These are phyloP conservation scores for Dioscorea cayenensis DNA, from an alignment of 116 monocot genomes.

Conservation along the genomic window DNA sequence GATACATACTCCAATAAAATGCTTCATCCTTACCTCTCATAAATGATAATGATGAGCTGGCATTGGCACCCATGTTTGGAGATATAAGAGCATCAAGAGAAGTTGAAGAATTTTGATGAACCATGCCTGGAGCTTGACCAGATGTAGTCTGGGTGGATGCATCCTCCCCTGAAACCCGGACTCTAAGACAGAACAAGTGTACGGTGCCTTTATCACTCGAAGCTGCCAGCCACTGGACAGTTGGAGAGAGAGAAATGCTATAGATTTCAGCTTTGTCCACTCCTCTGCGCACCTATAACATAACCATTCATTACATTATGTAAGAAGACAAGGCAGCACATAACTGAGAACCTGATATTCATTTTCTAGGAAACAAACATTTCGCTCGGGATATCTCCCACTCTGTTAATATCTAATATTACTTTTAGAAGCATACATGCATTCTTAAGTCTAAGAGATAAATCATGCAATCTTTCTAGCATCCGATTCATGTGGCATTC, in stretches of 20 bases:
- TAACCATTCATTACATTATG: not conserved
- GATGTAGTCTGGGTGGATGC: conserved; percentile 18
- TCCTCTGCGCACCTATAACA: conserved; percentile 76
- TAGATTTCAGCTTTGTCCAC: conserved; percentile 87
- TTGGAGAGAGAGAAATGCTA: conserved; percentile 81
- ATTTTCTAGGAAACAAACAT: no score
- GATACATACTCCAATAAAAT: not conserved
- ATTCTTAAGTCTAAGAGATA: no score
- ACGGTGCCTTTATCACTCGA: conserved; percentile 93
- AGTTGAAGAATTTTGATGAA: conserved; percentile 51
- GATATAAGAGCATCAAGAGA: conserved; percentile 62
- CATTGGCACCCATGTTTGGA: conserved; percentile 48
- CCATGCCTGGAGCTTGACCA: conserved; percentile 27
- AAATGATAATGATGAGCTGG: conserved; percentile 75
- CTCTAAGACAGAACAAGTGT: conserved; percentile 72
- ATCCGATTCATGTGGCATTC: no score
- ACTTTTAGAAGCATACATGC: no score
- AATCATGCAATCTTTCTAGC: no score
- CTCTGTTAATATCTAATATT: no score
- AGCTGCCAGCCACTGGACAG: conserved; percentile 74
- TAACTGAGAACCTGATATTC: not conserved
- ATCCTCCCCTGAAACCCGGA: conserved; percentile 70
- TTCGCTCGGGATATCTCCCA: no score
- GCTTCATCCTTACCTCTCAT: conserved; percentile 50
- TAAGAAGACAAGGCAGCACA: not conserved